phyloP scores from a whole-genome alignment of 768 basidiomycete genomes.

The Lactarius psammicola region DNA sequence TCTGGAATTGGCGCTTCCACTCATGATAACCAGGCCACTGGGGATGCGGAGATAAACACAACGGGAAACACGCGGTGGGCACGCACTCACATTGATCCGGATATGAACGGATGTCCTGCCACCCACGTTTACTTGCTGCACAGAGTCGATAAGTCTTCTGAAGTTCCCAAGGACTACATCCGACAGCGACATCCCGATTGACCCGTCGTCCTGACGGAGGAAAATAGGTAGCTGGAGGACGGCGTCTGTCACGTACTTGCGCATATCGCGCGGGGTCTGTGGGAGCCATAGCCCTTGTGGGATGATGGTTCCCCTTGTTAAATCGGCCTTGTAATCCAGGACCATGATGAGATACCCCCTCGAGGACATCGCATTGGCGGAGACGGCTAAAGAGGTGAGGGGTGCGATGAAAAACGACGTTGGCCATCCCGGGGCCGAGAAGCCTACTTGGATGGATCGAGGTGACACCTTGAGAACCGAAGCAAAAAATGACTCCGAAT shows the following conservation, averaged over 20 bases:
- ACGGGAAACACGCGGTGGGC: too few species aligned
- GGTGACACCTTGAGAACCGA: slow-evolving; percentile 17
- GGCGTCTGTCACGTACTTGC: slow-evolving; percentile 27
- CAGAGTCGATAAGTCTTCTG: slow-evolving; percentile 21
- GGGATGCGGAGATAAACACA: not conserved
- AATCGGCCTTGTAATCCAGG: slow-evolving; percentile 22
- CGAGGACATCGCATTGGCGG: slow-evolving; percentile 24
- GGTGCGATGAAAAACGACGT: slow-evolving; percentile 18
- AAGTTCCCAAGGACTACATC: slow-evolving; percentile 27
- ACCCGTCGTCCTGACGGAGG: slow-evolving; percentile 26
- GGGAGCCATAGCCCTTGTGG: slow-evolving; percentile 27
- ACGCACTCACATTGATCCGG: slow-evolving; percentile 23
- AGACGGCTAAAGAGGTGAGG: not conserved
- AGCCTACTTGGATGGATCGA: slow-evolving; percentile 18
- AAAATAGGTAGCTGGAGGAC: slow-evolving; percentile 27
- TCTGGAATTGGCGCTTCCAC: slow-evolving; percentile 30
- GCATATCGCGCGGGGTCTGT: slow-evolving; percentile 23
- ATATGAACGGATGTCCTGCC: slow-evolving; percentile 27
- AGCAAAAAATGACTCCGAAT: slow-evolving; percentile 20
- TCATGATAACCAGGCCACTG: slow-evolving; percentile 29
- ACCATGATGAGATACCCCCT: slow-evolving; percentile 25
- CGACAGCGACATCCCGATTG: slow-evolving; percentile 24
- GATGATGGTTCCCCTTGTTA: slow-evolving; percentile 18
- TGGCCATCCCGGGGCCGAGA: slow-evolving; percentile 25
- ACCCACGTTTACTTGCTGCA: slow-evolving; percentile 21